phyloP scores from a whole-genome alignment of 1,284 basidiomycete genomes.

The Cryptococcus depauperatus region DNA sequence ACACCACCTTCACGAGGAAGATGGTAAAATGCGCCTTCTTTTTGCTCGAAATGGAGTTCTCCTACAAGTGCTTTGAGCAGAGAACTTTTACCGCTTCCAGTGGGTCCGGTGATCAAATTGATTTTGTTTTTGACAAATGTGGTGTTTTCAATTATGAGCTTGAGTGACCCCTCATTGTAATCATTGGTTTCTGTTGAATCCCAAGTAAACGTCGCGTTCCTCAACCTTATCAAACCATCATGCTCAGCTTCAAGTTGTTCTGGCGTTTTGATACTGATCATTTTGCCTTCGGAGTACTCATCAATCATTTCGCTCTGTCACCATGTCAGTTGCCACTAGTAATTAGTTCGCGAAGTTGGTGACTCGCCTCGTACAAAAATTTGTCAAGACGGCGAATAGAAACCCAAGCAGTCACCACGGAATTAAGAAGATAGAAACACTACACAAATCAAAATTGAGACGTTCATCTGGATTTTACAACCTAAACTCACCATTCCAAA shows the following conservation, averaged over 20 bases:
- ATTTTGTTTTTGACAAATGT: constrained; percentile 53
- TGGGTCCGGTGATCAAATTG: constrained; percentile 58
- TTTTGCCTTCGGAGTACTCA: constrained; percentile 40
- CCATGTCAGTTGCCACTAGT: neutral
- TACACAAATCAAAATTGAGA: constrained; percentile 5
- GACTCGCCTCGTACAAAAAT: constrained; percentile 48
- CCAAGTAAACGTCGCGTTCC: constrained; percentile 41
- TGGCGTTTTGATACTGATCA: constrained; percentile 10
- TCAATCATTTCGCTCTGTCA: constrained; percentile 53
- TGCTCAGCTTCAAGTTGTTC: constrained; percentile 31
- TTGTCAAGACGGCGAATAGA: constrained; percentile 49
- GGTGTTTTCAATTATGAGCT: constrained; percentile 51
- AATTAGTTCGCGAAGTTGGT: neutral
- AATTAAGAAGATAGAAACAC: constrained; percentile 36
- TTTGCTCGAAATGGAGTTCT: constrained; percentile 45
- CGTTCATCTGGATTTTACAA: too few species aligned
- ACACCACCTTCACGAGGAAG: constrained; percentile 61
- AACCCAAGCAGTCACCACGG: constrained; percentile 46
- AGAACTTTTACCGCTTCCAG: constrained; percentile 43
- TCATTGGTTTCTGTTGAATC: constrained; percentile 14
- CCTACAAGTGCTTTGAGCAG: constrained; percentile 44
- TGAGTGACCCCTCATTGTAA: constrained; percentile 37
- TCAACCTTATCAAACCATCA: constrained; percentile 32
- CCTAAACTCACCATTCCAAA: constrained; percentile 24
- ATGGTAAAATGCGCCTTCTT: constrained; percentile 55